phyloP scores from a whole-genome alignment of 129 eudicot species.

The Lactuca sativa region DNA sequence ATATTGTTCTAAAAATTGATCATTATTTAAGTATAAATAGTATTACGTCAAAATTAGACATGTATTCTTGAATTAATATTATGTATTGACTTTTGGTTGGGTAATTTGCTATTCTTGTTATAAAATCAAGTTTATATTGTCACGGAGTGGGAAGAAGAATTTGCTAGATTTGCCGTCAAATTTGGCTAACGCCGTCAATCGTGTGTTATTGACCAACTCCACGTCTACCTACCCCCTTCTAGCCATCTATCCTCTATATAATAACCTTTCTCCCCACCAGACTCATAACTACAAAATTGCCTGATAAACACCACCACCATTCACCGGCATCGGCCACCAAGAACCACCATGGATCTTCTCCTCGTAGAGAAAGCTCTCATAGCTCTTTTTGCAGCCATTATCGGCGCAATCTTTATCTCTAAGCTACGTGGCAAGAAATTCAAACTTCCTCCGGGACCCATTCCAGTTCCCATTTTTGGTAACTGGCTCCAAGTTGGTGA shows the following conservation, averaged over 20 bases:
- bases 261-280: neutral
- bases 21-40: no score
- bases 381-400: conserved; percentile 54
- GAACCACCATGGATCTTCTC: conserved; percentile 64
- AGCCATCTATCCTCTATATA: conserved; percentile 14
- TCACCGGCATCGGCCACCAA: conserved; percentile 12
- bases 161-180: conserved; percentile 26
- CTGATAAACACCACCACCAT: neutral
- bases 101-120: neutral
- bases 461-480: conserved; percentile 81
- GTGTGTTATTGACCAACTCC: conserved; percentile 22
- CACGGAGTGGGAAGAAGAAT: neutral
- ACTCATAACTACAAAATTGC: neutral
- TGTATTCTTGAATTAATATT: no score
- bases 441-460: conserved; percentile 86
- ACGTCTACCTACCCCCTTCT: conserved; percentile 24
- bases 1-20: no score
- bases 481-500: conserved; percentile 97
- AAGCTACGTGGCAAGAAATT: conserved; percentile 60
- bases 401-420: conserved; percentile 59
- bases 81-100: no score
- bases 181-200: conserved; percentile 23
- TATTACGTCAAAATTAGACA: no score
- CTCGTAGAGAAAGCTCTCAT: conserved; percentile 62
- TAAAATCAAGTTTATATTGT: neutral